phyloP scores from a whole-genome alignment of 768 basidiomycete genomes.

The Stropharia rugosoannulata region DNA sequence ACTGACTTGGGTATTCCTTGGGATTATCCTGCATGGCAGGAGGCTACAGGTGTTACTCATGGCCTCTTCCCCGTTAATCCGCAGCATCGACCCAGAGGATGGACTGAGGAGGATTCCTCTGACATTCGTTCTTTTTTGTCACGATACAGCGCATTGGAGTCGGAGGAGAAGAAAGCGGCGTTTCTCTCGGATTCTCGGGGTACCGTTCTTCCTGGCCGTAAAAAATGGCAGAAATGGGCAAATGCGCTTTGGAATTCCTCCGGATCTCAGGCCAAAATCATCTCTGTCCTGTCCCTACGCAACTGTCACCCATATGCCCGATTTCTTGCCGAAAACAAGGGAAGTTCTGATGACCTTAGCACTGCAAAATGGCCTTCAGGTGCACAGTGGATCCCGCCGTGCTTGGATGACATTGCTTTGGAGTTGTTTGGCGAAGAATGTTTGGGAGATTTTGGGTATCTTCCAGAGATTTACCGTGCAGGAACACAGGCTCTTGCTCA shows the following conservation, averaged over 20 bases:
- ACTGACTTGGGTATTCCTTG: conserved; percentile 7
- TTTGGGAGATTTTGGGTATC: not conserved
- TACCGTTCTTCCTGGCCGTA: conserved; percentile 12
- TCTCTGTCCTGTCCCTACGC: not conserved
- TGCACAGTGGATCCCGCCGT: conserved; percentile 4
- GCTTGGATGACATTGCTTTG: conserved; percentile 9
- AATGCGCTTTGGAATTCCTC: not conserved
- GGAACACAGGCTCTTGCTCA: not conserved
- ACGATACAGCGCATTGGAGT: not conserved
- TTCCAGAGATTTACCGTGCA: not conserved
- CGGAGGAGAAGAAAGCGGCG: conserved; percentile 4
- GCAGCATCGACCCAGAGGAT: conserved; percentile 3
- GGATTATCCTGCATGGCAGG: conserved; percentile 12
- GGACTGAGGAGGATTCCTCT: conserved; percentile 7
- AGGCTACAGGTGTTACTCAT: conserved; percentile 7
- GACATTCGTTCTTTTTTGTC: conserved; percentile 16
- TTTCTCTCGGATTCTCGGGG: conserved; percentile 4
- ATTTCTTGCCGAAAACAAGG: not conserved
- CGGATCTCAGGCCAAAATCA: conserved; percentile 10
- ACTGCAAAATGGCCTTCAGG: conserved; percentile 1
- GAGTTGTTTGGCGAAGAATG: conserved; percentile 11
- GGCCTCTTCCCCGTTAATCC: conserved; percentile 18
- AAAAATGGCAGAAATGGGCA: conserved; percentile 9
- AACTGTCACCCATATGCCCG: conserved; percentile 11
- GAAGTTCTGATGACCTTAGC: no score